These are phyloP conservation scores for Jatropha curcas DNA, from an alignment of 345 rosid species.

Conservation along the genomic window DNA sequence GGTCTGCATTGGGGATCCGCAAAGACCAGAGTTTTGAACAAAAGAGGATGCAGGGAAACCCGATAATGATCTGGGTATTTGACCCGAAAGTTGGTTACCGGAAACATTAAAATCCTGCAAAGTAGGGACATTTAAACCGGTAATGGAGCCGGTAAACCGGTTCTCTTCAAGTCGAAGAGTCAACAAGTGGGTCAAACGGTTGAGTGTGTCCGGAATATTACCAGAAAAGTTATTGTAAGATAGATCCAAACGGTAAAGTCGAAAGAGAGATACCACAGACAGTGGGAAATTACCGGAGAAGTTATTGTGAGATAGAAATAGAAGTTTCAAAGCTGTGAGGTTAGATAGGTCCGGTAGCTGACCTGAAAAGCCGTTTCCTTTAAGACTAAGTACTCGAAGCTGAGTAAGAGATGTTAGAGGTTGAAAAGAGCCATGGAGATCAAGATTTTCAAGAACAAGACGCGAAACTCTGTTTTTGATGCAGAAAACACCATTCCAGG, in stretches of 20 bases:
- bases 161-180: slow-evolving; percentile 74
- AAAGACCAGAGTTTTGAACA: slow-evolving; percentile 53
- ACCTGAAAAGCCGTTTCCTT: slow-evolving; percentile 63
- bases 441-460: slow-evolving; percentile 65
- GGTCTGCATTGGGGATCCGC: slow-evolving; percentile 59
- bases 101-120: slow-evolving; percentile 83
- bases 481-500: slow-evolving; percentile 76
- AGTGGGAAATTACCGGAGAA: slow-evolving; percentile 69
- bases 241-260: slow-evolving; percentile 83
- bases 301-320: slow-evolving; percentile 67
- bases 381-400: slow-evolving; percentile 81
- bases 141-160: slow-evolving; percentile 55
- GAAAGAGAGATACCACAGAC: slow-evolving; percentile 43
- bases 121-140: slow-evolving; percentile 44
- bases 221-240: slow-evolving; percentile 78
- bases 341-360: slow-evolving; percentile 60
- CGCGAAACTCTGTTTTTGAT: slow-evolving; percentile 55
- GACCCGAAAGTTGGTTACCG: slow-evolving; percentile 57
- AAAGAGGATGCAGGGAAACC: slow-evolving; percentile 62
- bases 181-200: slow-evolving; percentile 64
- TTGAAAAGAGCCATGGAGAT: slow-evolving; percentile 55
- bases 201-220: slow-evolving; percentile 46
- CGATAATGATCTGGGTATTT: slow-evolving; percentile 65
- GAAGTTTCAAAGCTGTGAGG: slow-evolving; percentile 69
- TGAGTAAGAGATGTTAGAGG: slow-evolving; percentile 55